Evolutionary conservation across 495 filamentous ascomycete genomes (phyloP).

Genomic region (Neurospora discreta): DNA sequence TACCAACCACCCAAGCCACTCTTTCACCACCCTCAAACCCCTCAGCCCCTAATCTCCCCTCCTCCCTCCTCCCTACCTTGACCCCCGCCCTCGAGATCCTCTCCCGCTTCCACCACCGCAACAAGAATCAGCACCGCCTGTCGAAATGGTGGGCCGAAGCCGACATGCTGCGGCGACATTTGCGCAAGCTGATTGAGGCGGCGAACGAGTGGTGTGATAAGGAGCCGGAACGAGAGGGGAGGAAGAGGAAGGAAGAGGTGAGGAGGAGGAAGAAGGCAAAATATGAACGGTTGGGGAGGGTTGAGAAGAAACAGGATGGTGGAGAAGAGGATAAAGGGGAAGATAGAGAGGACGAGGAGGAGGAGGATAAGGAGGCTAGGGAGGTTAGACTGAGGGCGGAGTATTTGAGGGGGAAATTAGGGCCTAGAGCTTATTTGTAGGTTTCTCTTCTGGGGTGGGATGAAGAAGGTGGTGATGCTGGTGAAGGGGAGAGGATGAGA

Average conservation of each 20-base stretch:
- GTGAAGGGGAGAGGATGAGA: neutral
- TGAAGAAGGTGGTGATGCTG: neutral
- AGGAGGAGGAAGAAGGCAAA: constrained; percentile 9
- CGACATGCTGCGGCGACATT: constrained; percentile 51
- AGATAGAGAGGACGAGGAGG: constrained; percentile 1
- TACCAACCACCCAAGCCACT: neutral
- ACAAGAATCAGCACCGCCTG: constrained; percentile 68
- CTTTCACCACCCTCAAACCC: neutral
- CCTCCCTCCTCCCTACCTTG: constrained; percentile 3
- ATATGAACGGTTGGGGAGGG: neutral
- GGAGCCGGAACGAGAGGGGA: constrained; percentile 1
- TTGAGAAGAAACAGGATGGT: neutral
- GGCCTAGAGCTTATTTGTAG: constrained; percentile 25
- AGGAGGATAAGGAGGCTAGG: constrained; percentile 9
- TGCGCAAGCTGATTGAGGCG: constrained; percentile 39
- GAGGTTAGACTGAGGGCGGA: constrained; percentile 7
- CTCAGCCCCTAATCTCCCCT: neutral
- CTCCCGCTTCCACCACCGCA: constrained; percentile 59
- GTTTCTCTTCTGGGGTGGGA: neutral
- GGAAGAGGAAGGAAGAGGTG: neutral
- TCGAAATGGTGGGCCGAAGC: constrained; percentile 66
- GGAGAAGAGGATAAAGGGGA: constrained; percentile 6
- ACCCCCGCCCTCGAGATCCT: constrained; percentile 33
- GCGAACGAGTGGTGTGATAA: constrained; percentile 16
- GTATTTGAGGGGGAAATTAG: constrained; percentile 9